Conservation (phyloP, 495 filamentous ascomycete genomes). For the Sporormia fimetaria region DNA sequence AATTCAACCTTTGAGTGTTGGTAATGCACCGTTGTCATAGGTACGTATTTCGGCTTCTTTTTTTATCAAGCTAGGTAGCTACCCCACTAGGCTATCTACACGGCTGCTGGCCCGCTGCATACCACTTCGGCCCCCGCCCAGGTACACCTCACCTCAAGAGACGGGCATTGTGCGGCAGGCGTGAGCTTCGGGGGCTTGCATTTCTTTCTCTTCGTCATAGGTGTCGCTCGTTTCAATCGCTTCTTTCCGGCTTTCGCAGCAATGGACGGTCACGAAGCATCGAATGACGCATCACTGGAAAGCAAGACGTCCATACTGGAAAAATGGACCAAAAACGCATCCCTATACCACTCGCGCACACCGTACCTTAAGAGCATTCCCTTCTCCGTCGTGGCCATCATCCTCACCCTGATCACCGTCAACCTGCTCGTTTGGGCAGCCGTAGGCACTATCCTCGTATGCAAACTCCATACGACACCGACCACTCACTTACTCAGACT, state of each 20-base stretch:
- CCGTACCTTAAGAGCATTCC: constrained; percentile 42
- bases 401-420: constrained; percentile 48
- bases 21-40: constrained; percentile 16
- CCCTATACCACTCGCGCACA: constrained; percentile 28
- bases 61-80: not conserved
- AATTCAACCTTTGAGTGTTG: constrained; percentile 5
- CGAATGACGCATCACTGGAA: not conserved
- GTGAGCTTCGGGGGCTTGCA: too few relatives aligned
- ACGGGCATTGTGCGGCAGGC: too few relatives aligned
- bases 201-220: too few relatives aligned
- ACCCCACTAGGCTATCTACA: constrained; percentile 11
- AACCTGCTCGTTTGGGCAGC: constrained; percentile 67
- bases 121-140: too few relatives aligned
- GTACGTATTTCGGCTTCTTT: constrained; percentile 5
- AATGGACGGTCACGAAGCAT: constrained; percentile 4
- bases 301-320: constrained; percentile 3
- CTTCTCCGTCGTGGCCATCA: constrained; percentile 52
- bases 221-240: not conserved
- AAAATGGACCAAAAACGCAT: constrained; percentile 23
- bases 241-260: not conserved
- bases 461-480: constrained; percentile 4
- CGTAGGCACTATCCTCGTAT: constrained; percentile 55
- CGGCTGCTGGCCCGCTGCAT: too few relatives aligned
- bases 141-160: too few relatives aligned
- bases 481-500: constrained; percentile 29